Conservation (phyloP, 2,329 filamentous ascomycete genomes). For the Nectriaceae sp. region DNA sequence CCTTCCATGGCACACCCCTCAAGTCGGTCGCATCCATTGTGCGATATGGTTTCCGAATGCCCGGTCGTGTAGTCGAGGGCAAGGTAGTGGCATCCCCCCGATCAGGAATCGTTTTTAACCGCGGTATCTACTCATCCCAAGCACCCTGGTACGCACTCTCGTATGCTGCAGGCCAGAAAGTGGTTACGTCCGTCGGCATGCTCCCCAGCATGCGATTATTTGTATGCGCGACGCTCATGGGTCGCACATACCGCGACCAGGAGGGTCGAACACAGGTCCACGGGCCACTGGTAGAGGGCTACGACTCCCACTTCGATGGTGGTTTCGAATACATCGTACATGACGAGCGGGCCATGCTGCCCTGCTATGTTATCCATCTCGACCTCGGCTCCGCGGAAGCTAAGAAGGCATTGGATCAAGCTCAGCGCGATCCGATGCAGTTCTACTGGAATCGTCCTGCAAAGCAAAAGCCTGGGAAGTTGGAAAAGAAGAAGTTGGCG, state of each 20-base stretch:
- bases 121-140: conserved; percentile 47
- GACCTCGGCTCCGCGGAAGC: conserved; percentile 40
- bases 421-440: conserved; percentile 11
- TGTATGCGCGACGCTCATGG: conserved; percentile 50
- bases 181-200: conserved; percentile 30
- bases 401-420: conserved; percentile 20
- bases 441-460: conserved; percentile 1
- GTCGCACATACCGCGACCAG: conserved; percentile 26
- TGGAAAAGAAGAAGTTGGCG: conserved; percentile 14
- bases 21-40: conserved; percentile 43
- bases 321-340: conserved; percentile 46
- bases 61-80: conserved; percentile 25
- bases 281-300: conserved; percentile 25
- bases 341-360: conserved; percentile 43
- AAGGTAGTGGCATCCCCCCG: conserved; percentile 15
- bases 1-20: conserved; percentile 43
- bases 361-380: conserved; percentile 47
- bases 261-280: conserved; percentile 9
- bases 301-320: conserved; percentile 41
- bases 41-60: conserved; percentile 44
- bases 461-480: not conserved
- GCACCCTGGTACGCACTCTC: conserved; percentile 38
- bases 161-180: conserved; percentile 34
- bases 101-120: conserved; percentile 40
- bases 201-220: conserved; percentile 43